Percentiles rank a stretch among this genome's conserved stretches.
Conservation (phyloP, 768 basidiomycete genomes). For the Vararia minispora region DNA sequence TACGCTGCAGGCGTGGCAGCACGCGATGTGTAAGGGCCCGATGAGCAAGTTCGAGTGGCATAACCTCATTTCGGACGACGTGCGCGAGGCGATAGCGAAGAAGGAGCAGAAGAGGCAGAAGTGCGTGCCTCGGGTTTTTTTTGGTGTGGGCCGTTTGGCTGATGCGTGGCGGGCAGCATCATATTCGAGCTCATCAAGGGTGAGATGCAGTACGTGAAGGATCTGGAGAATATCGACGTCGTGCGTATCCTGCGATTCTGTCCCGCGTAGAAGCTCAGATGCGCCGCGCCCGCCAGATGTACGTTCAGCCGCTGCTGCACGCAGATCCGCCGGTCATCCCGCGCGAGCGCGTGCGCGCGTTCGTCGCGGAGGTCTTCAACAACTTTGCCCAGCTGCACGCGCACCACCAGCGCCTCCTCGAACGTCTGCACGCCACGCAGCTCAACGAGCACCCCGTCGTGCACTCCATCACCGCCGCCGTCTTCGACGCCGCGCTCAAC, state of each 20-base stretch:
- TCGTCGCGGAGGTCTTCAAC: conserved; percentile 83
- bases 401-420: conserved; percentile 68
- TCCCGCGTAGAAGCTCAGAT: neutral
- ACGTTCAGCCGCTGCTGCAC: conserved; percentile 60
- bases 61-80: conserved; percentile 66
- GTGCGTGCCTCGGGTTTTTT: conserved; percentile 32
- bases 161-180: conserved; percentile 34
- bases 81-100: conserved; percentile 50
- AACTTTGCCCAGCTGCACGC: conserved; percentile 69
- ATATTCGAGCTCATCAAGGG: conserved; percentile 94
- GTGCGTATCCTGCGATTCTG: conserved; percentile 29
- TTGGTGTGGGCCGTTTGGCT: neutral
- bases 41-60: conserved; percentile 86
- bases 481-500: conserved; percentile 84
- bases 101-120: conserved; percentile 75
- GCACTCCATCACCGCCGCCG: conserved; percentile 66
- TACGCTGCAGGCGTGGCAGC: conserved; percentile 83
- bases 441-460: conserved; percentile 79
- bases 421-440: conserved; percentile 78
- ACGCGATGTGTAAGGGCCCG: conserved; percentile 73
- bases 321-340: conserved; percentile 73
- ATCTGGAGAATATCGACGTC: conserved; percentile 74
- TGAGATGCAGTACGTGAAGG: conserved; percentile 91
- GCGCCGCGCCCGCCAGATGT: conserved; percentile 43
- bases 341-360: conserved; percentile 55